Percentiles rank a stretch among this genome's conserved stretches.
Conservation (phyloP, 345 rosid species). For the Acer campestre region DNA sequence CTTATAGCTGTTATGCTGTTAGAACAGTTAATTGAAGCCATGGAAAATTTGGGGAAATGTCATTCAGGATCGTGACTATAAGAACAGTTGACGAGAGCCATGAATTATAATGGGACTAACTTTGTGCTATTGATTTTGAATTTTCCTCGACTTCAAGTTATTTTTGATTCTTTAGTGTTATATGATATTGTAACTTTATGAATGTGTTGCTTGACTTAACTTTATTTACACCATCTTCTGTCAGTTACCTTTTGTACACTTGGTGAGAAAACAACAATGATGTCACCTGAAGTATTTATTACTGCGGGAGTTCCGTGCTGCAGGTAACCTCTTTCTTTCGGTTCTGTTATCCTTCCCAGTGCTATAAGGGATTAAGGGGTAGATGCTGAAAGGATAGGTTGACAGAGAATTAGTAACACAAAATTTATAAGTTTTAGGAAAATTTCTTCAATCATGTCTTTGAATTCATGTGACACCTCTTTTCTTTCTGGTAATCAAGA, state of each 20-base stretch:
- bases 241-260: conserved; percentile 85
- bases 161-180: neutral
- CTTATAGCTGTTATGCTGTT: neutral
- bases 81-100: neutral
- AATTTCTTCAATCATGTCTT: neutral
- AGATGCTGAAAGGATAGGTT: neutral
- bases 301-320: conserved; percentile 96
- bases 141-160: neutral
- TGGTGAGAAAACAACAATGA: conserved; percentile 96
- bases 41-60: too few species aligned
- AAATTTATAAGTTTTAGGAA: neutral
- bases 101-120: neutral
- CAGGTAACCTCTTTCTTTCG: conserved; percentile 56
- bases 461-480: neutral
- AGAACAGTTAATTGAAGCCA: neutral
- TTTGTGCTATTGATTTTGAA: neutral
- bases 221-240: conserved; percentile 23
- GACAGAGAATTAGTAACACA: neutral
- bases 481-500: neutral
- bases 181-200: conserved; percentile 1
- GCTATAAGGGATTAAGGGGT: neutral
- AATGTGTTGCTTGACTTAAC: conserved; percentile 8
- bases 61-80: neutral
- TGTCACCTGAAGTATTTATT: conserved; percentile 96
- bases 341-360: conserved; percentile 23